Evolutionary conservation across 345 rosid species (phyloP).

Genomic region (Gossypium rotundifolium): DNA sequence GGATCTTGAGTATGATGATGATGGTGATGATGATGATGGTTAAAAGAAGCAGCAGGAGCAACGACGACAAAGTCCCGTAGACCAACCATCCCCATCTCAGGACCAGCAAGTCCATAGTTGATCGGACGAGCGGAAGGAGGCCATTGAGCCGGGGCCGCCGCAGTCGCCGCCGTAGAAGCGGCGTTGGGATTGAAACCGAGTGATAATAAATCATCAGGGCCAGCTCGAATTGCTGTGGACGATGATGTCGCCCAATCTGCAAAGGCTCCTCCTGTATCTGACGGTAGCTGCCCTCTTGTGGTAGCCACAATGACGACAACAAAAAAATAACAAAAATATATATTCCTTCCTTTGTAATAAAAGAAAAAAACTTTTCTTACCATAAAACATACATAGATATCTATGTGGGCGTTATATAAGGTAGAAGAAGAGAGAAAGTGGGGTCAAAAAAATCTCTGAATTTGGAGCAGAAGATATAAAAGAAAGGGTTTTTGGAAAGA

Average conservation of each 20-base stretch:
- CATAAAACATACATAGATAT: conserved; percentile 10
- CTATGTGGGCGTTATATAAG: conserved; percentile 31
- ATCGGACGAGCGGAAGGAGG: conserved; percentile 31
- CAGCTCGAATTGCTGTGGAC: conserved; percentile 49
- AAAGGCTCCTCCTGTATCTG: conserved; percentile 94
- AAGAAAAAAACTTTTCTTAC: no score
- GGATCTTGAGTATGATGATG: conserved; percentile 34
- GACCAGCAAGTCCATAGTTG: conserved; percentile 51
- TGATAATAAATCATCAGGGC: conserved; percentile 86
- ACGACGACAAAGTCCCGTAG: conserved; percentile 68
- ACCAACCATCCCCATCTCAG: conserved; percentile 85
- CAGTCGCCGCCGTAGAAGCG: conserved; percentile 13
- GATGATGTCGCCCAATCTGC: conserved; percentile 77
- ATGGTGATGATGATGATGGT: conserved; percentile 48
- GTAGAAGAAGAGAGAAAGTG: conserved; percentile 3
- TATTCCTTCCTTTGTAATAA: neutral
- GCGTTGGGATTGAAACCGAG: conserved; percentile 95
- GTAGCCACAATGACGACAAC: conserved; percentile 79
- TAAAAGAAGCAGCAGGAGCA: conserved; percentile 63
- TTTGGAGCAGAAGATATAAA: conserved; percentile 20
- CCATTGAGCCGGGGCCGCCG: conserved; percentile 43
- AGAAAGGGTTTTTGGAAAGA: neutral
- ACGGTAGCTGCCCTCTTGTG: conserved; percentile 71
- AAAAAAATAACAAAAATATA: neutral
- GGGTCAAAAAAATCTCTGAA: conserved; percentile 26